phyloP scores from a whole-genome alignment of 176 grass and related monocot species.

The Urochloa ruziziensis region DNA sequence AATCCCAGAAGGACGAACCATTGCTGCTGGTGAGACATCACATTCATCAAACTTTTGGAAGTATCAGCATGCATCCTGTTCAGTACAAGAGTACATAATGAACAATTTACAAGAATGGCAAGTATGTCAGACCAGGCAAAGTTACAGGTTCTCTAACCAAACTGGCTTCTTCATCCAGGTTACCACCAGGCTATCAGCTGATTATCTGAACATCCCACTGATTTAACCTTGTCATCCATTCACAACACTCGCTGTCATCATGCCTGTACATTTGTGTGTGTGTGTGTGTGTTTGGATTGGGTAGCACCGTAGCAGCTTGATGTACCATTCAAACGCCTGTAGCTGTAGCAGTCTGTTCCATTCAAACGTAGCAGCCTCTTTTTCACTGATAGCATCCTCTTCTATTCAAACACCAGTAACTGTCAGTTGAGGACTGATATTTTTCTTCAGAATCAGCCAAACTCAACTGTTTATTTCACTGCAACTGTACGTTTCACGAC shows the following conservation, averaged over 20 bases:
- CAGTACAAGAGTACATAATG: no score
- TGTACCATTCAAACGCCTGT: no score
- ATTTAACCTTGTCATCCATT: background rate
- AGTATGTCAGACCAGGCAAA: no score
- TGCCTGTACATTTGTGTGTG: background rate
- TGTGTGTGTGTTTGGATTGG: background rate
- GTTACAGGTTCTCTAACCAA: no score
- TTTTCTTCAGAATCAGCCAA: background rate
- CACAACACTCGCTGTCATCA: background rate
- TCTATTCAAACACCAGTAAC: background rate
- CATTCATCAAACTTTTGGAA: background rate
- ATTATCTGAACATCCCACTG: background rate
- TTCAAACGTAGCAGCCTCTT: no score
- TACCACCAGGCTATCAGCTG: no score
- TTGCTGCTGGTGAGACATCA: background rate
- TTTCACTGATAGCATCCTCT: no score
- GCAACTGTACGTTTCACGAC: background rate
- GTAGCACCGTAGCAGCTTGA: background rate
- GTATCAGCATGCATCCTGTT: no score
- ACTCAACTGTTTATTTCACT: background rate
- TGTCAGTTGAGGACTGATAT: background rate
- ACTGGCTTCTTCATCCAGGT: no score
- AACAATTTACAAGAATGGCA: no score
- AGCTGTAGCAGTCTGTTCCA: no score
- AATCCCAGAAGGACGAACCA: background rate